A percentile compares a stretch with the other conserved stretches of the same genome.
phyloP scores from a whole-genome alignment of 495 filamentous ascomycete species.

The Aspergillus cavernicola region DNA sequence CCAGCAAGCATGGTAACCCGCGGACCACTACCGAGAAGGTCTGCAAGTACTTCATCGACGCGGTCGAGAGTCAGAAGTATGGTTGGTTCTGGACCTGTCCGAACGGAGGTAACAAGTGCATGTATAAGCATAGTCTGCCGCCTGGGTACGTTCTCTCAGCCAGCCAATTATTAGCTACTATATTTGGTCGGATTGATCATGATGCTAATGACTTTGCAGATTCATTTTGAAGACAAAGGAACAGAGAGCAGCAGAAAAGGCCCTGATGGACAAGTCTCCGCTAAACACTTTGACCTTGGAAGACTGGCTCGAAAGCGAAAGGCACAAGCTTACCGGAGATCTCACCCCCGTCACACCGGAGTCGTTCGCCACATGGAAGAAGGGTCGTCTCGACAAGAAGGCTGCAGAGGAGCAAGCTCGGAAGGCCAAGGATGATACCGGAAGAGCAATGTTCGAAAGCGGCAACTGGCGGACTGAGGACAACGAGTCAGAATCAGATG shows the following conservation, averaged over 20 bases:
- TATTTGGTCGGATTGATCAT: not conserved
- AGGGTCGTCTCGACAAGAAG: conserved; percentile 90
- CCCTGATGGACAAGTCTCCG: conserved; percentile 93
- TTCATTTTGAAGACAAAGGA: conserved; percentile 98
- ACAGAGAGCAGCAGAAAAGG: conserved; percentile 93
- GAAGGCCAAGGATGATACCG: conserved; percentile 90
- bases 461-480: conserved; percentile 82
- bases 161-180: not conserved
- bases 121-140: conserved; percentile 94
- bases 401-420: conserved; percentile 84
- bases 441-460: conserved; percentile 90
- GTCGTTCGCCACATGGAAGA: conserved; percentile 93
- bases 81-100: conserved; percentile 99
- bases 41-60: conserved; percentile 98
- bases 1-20: conserved; percentile 97
- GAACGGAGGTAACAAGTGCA: conserved; percentile 96
- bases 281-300: conserved; percentile 92
- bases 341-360: conserved; percentile 92
- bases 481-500: conserved; percentile 59
- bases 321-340: conserved; percentile 85
- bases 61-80: conserved; percentile 97
- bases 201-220: conserved; percentile 35
- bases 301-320: conserved; percentile 93
- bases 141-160: conserved; percentile 63
- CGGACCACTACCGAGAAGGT: conserved; percentile 96